Base-by-base conservation (phyloP, 768 basidiomycete genomes). In the Leccinellum luteum region DNA sequence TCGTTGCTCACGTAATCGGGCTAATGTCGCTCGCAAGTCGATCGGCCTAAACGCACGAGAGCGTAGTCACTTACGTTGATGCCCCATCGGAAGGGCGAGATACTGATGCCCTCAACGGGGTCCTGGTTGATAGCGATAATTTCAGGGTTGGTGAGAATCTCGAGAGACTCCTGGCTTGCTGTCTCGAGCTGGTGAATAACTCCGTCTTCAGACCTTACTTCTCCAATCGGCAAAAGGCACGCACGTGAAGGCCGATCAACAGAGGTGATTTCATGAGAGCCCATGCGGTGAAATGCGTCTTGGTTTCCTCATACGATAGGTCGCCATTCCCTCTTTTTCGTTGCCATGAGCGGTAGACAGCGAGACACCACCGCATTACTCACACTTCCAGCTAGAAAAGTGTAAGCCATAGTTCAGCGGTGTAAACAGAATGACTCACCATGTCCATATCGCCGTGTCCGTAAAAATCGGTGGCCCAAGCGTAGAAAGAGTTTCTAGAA, bases 211-310 rank as follows among this genome's bases (percentile, higher is more conserved):
- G 3, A 27, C 6, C 9, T 60, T 53, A 12, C 60, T 27, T 66
- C 62, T 51, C 32, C 14, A 9, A 21, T 52, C 34, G 14, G 13
- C 15, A 35, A n/a, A 58, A 57, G 14, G 58, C 35, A 67, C 80
- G 14, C 57, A 85, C 83, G 51, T 83, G 72, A 6, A 85, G 83
- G 52, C 85, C 81, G 55, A 87, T 82, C 51, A 87, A 73, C 14
- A 88, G 76, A 3, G 86, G 86, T 0, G 83, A 84, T 65, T 87
- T 88, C 81, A 87, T 80, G 30, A 89, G 69, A 34, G 85, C 85
- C 86, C 87, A 88, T 0, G 83, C 85, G 0, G 86, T 87, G 66
- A 87, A 89, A 66, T 89, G 86, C 3, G 85, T 78, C 67, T 87
- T 87, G 25, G 79, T 71, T 70, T 89, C 86, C 14, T 88, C 85